These are phyloP conservation scores for Calophaca sinica DNA, from an alignment of 306 rosid species.

Conservation along the genomic window DNA sequence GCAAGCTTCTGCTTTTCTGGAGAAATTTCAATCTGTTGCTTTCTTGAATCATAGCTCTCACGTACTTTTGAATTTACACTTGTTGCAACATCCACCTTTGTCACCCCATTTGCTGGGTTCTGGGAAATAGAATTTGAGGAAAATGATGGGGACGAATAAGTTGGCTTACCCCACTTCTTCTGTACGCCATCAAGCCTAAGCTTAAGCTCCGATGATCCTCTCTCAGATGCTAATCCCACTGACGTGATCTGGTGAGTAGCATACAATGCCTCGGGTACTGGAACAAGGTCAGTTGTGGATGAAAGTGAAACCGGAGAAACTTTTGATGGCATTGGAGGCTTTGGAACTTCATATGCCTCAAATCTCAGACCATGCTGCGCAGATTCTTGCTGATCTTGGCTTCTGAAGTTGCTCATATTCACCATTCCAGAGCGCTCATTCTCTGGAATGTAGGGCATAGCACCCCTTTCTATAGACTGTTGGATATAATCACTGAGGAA, in stretches of 20 bases:
- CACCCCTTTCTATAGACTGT: slow-evolving; percentile 72
- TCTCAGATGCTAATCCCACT: slow-evolving; percentile 56
- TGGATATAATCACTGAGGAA: slow-evolving; percentile 74
- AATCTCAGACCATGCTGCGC: slow-evolving; percentile 72
- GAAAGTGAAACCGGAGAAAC: slow-evolving; percentile 56
- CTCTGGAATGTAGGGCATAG: slow-evolving; percentile 78
- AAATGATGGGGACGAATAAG: slow-evolving; percentile 64
- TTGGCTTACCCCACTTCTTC: slow-evolving; percentile 82
- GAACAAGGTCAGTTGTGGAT: slow-evolving; percentile 73
- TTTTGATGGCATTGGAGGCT: slow-evolving; percentile 63
- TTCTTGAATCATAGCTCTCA: slow-evolving; percentile 62
- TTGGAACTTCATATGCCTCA: slow-evolving; percentile 88
- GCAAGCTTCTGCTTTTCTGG: slow-evolving; percentile 88
- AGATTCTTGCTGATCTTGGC: slow-evolving; percentile 71
- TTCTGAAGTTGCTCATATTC: slow-evolving; percentile 57
- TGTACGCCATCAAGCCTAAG: slow-evolving; percentile 87
- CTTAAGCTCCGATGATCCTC: slow-evolving; percentile 67
- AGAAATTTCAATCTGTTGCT: slow-evolving; percentile 62
- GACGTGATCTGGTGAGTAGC: slow-evolving; percentile 55
- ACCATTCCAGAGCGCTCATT: slow-evolving; percentile 62
- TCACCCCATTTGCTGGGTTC: slow-evolving; percentile 62
- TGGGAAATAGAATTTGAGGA: slow-evolving; percentile 61
- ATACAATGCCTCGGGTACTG: slow-evolving; percentile 70
- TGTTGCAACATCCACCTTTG: slow-evolving; percentile 56
- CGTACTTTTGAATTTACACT: slow-evolving; percentile 55